Evolutionary conservation across 495 filamentous ascomycete genomes (phyloP), one percentile per base, ranked within the genome.

Genomic region (Talaromyces wortmannii): DNA sequence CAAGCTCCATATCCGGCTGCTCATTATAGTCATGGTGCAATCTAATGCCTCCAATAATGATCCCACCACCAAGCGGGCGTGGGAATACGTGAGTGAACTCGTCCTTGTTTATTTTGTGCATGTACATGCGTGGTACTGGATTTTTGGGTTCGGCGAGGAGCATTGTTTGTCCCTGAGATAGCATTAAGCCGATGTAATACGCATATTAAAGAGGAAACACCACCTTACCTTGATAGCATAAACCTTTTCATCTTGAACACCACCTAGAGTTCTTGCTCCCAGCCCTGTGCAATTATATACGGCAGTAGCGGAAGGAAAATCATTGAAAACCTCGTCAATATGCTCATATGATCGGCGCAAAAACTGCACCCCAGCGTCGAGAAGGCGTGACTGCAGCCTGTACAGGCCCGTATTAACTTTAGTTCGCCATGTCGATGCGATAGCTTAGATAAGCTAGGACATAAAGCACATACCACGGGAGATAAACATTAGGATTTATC

Each of bases 201-300:
- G 23, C 23, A 23, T 23, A 23, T 4, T 23, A 4, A 4, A 4
- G 23, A 23, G 23, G 23, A 23, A 23, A 23, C 23, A 4, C 4
- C 23, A 2, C 1, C n/a, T 43, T 43, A 43, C 40, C 40, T 43
- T 43, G n/a, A 43, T 43, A 0, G 94, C 91, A 50, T 83, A 78
- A 31, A 97, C 81, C 4, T 78, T 82, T 48, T 67, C 63, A 59
- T 98, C 94, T 70, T 78, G 76, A 1, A 97, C 92, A 16, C 94
- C 94, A 30, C 90, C 91, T 0, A 98, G 79, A 47, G 72, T 83
- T 30, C 70, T 79, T 2, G 90, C 83, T 29, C 82, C 73, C 12
- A 98, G 69, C 0, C 94, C 94, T 0, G 92, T 91, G 62, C 92
- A 91, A 59, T 98, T 98, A 36, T 97, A 43, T 15, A 43, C 40